phyloP scores from a whole-genome alignment of 176 grass and related monocot species.

The Musa troglodytarum region DNA sequence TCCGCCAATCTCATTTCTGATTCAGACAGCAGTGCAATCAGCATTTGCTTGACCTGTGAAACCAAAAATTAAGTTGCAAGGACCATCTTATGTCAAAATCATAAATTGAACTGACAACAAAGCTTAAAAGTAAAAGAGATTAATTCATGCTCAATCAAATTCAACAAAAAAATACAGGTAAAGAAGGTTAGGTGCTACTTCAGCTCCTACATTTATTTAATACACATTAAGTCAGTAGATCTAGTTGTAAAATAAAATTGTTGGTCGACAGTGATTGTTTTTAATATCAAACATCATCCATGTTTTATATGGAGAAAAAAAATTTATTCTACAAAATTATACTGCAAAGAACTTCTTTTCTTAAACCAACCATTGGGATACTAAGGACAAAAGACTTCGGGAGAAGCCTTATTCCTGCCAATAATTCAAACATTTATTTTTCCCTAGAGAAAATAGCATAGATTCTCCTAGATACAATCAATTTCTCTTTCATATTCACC shows the following conservation, averaged over 20 bases:
- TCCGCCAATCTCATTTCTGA: slow-evolving; percentile 90
- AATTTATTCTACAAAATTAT: too few species aligned
- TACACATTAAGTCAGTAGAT: neutral
- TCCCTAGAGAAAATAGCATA: neutral
- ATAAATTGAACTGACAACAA: neutral
- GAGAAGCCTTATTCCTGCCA: neutral
- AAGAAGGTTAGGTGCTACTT: too few species aligned
- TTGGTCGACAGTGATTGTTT: too few species aligned
- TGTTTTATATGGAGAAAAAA: too few species aligned
- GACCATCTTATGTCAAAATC: neutral
- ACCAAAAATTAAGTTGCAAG: slow-evolving; percentile 22
- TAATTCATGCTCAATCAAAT: neutral
- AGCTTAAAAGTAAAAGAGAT: neutral
- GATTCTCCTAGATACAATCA: neutral
- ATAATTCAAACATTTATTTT: neutral
- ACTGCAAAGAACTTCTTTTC: too few species aligned
- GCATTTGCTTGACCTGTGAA: slow-evolving; percentile 83
- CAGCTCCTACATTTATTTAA: too few species aligned
- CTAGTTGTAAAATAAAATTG: too few species aligned
- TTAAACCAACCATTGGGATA: neutral
- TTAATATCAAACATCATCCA: too few species aligned
- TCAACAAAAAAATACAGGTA: neutral
- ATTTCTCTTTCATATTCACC: neutral
- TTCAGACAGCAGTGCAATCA: slow-evolving; percentile 87
- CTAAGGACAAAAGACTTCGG: neutral